Evolutionary conservation across 257 asterid species (phyloP).

Genomic region (Paraleonurus japonicus): DNA sequence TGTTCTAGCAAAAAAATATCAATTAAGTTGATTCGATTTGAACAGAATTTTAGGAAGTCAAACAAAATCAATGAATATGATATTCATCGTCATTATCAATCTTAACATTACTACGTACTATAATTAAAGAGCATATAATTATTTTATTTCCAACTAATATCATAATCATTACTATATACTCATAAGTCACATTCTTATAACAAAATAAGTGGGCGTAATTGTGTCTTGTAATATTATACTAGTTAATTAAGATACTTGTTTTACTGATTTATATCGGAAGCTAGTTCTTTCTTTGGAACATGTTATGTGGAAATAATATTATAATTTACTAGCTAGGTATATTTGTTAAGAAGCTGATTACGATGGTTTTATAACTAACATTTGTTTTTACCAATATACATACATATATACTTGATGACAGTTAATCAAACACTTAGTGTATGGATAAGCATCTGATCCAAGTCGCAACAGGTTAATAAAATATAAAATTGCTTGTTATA

Average conservation of each 20-base stretch:
- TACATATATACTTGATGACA: constrained; percentile 14
- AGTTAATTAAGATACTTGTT: background rate
- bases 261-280: background rate
- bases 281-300: constrained; percentile 26
- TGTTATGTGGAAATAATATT: constrained; percentile 41
- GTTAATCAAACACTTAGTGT: constrained; percentile 25
- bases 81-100: no score
- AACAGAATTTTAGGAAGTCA: no score
- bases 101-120: no score
- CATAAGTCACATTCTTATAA: no score
- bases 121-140: no score
- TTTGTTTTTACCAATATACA: constrained; percentile 26
- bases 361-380: constrained; percentile 37
- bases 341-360: constrained; percentile 47
- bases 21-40: no score
- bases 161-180: no score
- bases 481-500: constrained; percentile 4
- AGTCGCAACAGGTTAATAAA: constrained; percentile 19
- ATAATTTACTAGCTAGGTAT: constrained; percentile 42
- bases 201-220: no score
- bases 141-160: no score
- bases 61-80: no score
- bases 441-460: constrained; percentile 32
- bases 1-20: no score
- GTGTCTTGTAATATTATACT: background rate